Conservation (phyloP, 495 filamentous ascomycete species). For the Sporormia fimetaria region DNA sequence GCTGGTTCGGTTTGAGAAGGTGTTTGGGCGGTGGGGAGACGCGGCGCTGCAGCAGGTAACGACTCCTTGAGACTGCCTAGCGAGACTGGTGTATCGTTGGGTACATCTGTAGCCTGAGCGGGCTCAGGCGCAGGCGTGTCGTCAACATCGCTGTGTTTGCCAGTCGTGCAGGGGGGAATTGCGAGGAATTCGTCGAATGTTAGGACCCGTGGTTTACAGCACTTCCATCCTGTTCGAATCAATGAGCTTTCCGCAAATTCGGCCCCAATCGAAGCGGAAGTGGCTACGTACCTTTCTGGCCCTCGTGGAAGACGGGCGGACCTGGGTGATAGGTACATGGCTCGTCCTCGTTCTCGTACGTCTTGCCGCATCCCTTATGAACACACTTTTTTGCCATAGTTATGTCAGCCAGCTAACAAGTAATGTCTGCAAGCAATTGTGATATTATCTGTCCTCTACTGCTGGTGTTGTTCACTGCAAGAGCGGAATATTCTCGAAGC, state of each 20-base stretch:
- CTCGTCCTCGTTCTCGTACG: slow-evolving; percentile 72
- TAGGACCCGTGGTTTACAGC: slow-evolving; percentile 94
- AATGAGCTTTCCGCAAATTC: no score
- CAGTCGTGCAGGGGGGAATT: slow-evolving; percentile 88
- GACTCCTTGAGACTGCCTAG: slow-evolving; percentile 10
- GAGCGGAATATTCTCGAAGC: slow-evolving; percentile 20
- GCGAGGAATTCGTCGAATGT: slow-evolving; percentile 97
- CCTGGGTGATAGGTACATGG: slow-evolving; percentile 87
- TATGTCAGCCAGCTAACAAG: background rate
- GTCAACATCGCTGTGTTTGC: slow-evolving; percentile 82
- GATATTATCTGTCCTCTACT: background rate
- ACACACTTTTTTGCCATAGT: slow-evolving; percentile 83
- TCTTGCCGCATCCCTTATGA: slow-evolving; percentile 89
- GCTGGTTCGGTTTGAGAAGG: slow-evolving; percentile 12
- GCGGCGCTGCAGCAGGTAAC: slow-evolving; percentile 13
- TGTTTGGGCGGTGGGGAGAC: slow-evolving; percentile 10
- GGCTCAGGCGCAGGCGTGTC: slow-evolving; percentile 51
- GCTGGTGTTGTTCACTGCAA: no score
- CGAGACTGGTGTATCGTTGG: slow-evolving; percentile 7
- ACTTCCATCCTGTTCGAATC: slow-evolving; percentile 78
- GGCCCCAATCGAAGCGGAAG: slow-evolving; percentile 5
- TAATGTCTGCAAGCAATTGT: background rate
- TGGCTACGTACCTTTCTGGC: slow-evolving; percentile 75
- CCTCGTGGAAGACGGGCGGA: slow-evolving; percentile 92
- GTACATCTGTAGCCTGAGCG: slow-evolving; percentile 36